Base-by-base conservation (phyloP, 2,329 filamentous ascomycete genomes). In the Curvularia spicifera region DNA sequence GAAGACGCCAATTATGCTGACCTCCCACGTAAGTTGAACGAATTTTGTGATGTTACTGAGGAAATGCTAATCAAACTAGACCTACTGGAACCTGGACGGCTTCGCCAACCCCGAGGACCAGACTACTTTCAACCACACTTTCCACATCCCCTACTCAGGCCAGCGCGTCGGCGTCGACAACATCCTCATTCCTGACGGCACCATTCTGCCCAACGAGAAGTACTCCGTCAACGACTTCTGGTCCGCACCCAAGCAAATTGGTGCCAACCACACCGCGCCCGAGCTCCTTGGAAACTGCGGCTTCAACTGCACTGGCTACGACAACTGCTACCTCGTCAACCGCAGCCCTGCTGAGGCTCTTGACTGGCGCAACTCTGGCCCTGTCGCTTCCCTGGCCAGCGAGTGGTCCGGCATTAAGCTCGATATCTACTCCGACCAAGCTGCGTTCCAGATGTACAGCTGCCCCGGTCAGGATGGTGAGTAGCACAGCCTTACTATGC, bases 381-480 rank as follows among this genome's bases (percentile, higher is more conserved):
- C 85, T 35, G 79, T 86, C 3, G 87, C 93, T 0, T 85, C 84
- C 7, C 80, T 97, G 28, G 86, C 86, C 3, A 90, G 89, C 37
- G 82, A 85, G 4, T 92, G 87, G 85, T 93, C 90, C 0, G 93
- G 93, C 47, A 97, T 97, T 76, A 86, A 87, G 73, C 73, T 97
- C 56, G 90, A 96, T 57, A 81, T 97, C 67, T 91, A 84, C 77
- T 87, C 89, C 7, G 91, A 97, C 79, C 93, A 97, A 80, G 87
- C 90, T 10, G 93, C 91, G 3, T 88, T 96, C 78, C 93, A 97
- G 79, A 84, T 97, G 69, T 97, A 96, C 82, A 88, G 86, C 61
- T 97, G 93, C 82, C 87, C 86, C 68, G 85, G 86, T 22, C 87
- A 91, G 79, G 88, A 96, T 78, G 91, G 91, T 67, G 65, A 24